Evolutionary conservation across 345 rosid genomes (phyloP), one percentile per base, ranked within the genome.

Genomic region (Rhodamnia argentea): DNA sequence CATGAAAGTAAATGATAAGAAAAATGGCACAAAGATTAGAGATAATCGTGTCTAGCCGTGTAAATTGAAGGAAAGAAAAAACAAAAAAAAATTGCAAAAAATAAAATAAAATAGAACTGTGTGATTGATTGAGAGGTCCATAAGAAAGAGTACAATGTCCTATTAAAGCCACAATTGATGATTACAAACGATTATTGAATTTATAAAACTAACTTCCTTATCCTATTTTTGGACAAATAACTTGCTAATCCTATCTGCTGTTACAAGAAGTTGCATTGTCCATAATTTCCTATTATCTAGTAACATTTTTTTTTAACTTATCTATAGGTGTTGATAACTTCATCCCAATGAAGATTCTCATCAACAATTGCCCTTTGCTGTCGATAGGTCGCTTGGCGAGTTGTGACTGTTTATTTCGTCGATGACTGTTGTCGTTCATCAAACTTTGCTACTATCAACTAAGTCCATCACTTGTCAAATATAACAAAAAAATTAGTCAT

Each of bases 321-420:
- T 13, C 15, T 27, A 0, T 60, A 3, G 37, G 26, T 60, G 1
- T 60, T 15, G 0, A 27, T 60, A 18, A 60, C 20, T 27, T 27
- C 32, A 27, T 60, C 74, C 2, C 5, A 3, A 0, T 27, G 0
- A 60, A 60, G 18, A 27, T 27, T 60, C 1, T 60, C 0, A 60
- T n/a, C 0, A 0, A 27, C 0, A n/a, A 13, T 0, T 13, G 14
- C 3, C 4, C 5, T 58, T 58, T 13, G 3, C 29, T 6, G n/a
- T 58, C 0, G 29, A 27, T 58, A 58, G 12, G 8, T 58, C 26
- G 6, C 14, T 58, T 26, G 6, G 13, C 7, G 0, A 58, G 64
- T 58, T 0, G 16, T 58, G 4, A 58, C 6, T 10, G 53, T 58
- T 11, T 24, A 0, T 54, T 54, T 54, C 3, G 9, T 56, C 4